Percentiles rank a stretch among this genome's conserved stretches.
These are phyloP conservation scores for Podosphaera xanthii DNA, from an alignment of 2,329 filamentous ascomycete genomes.

Conservation along the genomic window DNA sequence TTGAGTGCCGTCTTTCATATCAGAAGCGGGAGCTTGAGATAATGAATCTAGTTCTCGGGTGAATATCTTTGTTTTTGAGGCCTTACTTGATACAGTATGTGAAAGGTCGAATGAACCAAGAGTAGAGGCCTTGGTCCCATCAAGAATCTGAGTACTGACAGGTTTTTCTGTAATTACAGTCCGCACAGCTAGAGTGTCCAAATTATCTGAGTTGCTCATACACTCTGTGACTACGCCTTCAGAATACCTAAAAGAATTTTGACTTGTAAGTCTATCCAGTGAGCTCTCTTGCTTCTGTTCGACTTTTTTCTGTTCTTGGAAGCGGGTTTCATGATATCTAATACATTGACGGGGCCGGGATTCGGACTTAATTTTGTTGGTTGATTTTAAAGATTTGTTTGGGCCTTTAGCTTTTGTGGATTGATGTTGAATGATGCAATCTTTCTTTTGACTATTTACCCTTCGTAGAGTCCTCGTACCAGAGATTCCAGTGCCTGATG, in stretches of 20 bases:
- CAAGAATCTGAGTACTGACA: no score
- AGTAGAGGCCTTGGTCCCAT: no score
- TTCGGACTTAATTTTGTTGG: background rate
- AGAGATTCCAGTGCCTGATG: background rate
- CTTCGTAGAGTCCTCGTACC: background rate
- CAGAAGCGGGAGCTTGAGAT: no score
- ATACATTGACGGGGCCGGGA: background rate
- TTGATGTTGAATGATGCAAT: background rate
- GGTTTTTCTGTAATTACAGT: background rate
- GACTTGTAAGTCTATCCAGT: background rate
- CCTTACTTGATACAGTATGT: no score
- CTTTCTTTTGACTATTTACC: background rate
- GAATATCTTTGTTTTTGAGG: no score
- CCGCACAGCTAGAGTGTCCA: background rate
- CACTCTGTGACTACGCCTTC: background rate
- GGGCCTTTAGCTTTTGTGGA: constrained; percentile 5
- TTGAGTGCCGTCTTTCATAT: no score
- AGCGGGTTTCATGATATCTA: background rate
- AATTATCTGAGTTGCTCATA: background rate
- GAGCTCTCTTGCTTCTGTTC: background rate
- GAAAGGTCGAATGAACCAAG: no score
- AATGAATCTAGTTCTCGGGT: no score
- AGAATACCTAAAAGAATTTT: background rate
- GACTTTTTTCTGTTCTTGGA: background rate
- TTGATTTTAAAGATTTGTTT: constrained; percentile 4